A percentile compares a stretch with the other conserved stretches of the same genome.
Evolutionary conservation across 331 rosid species (phyloP).

Genomic region (Malus hybrid): DNA sequence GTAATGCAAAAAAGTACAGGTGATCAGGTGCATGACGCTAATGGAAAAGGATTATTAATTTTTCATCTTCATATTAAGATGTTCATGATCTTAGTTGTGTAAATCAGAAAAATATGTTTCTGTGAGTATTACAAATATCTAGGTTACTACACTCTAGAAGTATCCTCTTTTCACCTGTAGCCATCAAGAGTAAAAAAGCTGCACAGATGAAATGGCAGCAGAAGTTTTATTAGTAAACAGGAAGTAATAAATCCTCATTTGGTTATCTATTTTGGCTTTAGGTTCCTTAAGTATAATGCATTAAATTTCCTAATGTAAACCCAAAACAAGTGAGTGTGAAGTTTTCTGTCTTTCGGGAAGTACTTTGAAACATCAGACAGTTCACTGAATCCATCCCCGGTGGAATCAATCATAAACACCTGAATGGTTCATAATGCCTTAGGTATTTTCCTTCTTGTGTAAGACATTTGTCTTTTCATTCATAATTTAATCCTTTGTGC

Average conservation of each 20-base stretch:
- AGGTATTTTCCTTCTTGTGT: not conserved
- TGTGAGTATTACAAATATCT: not conserved
- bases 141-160: not conserved
- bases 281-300: not conserved
- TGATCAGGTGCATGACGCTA: conserved; percentile 51
- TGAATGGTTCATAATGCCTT: not conserved
- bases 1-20: conserved; percentile 57
- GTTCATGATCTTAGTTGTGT: not conserved
- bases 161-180: not conserved
- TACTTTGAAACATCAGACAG: not conserved
- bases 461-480: not conserved
- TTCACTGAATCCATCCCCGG: not conserved
- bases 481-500: not conserved
- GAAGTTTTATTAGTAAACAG: not conserved
- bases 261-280: not conserved
- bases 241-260: not conserved
- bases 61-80: not conserved
- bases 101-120: not conserved
- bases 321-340: not conserved
- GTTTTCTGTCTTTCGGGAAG: not conserved
- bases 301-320: not conserved
- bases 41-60: not conserved
- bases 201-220: not conserved
- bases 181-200: not conserved
- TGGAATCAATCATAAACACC: not conserved